phyloP scores from a whole-genome alignment of 2,329 filamentous ascomycete genomes.

The Aspergillus uvarum region DNA sequence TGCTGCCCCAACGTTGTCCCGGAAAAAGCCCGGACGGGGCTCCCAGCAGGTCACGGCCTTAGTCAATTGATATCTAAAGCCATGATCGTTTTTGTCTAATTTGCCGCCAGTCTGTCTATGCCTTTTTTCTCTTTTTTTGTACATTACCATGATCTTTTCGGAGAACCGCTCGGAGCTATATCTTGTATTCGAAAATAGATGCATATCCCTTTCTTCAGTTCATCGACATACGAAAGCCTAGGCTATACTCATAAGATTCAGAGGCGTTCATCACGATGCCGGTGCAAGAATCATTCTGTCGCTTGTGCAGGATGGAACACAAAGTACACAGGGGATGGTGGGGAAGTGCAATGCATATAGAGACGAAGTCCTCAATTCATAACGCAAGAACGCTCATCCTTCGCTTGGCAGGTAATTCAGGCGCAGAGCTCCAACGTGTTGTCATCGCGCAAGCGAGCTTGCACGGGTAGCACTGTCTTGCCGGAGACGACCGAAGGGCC shows the following conservation, averaged over 20 bases:
- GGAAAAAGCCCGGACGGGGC: too few relatives aligned
- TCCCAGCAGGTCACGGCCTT: not conserved
- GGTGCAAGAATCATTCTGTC: not conserved
- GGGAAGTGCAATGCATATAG: not conserved
- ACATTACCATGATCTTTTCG: slow-evolving; percentile 21
- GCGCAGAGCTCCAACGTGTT: slow-evolving; percentile 63
- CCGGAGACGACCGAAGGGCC: slow-evolving; percentile 72
- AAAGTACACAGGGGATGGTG: not conserved
- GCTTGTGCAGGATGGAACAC: not conserved
- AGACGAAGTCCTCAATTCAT: not conserved
- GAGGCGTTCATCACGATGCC: not conserved
- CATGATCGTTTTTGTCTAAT: too few relatives aligned
- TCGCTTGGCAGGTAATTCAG: slow-evolving; percentile 4
- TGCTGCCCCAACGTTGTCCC: not conserved
- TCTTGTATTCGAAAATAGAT: slow-evolving; percentile 21
- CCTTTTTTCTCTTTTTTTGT: slow-evolving; percentile 22
- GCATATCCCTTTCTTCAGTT: slow-evolving; percentile 13
- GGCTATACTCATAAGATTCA: slow-evolving; percentile 1
- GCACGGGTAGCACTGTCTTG: slow-evolving; percentile 62
- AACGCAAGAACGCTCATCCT: not conserved
- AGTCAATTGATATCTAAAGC: not conserved
- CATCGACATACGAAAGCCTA: not conserved
- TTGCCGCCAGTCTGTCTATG: not conserved
- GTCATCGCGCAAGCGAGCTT: slow-evolving; percentile 67
- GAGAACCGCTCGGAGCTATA: slow-evolving; percentile 18